phyloP scores from a whole-genome alignment of 2,329 filamentous ascomycete genomes.

The Ceratocystis colombiana region DNA sequence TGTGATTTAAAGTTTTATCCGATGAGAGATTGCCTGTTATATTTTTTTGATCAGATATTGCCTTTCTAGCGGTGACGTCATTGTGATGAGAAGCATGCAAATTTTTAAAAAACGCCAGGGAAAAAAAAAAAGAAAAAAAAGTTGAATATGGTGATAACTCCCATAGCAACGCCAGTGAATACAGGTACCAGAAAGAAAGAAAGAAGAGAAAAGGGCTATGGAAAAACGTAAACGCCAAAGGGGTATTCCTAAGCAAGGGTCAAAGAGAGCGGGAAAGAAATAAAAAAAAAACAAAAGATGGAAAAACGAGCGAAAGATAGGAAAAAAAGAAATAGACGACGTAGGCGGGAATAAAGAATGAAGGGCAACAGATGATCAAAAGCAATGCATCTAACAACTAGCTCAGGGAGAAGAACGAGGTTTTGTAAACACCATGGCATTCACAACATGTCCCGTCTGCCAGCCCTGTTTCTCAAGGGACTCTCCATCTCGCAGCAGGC shows the following conservation, averaged over 20 bases:
- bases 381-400: not conserved
- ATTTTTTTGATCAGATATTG: not conserved
- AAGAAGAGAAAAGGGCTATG: not conserved
- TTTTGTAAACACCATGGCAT: constrained; percentile 55
- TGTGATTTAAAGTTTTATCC: too few relatives aligned
- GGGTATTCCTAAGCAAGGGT: not conserved
- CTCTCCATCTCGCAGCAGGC: constrained; percentile 59
- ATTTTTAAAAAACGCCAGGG: too few relatives aligned
- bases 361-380: not conserved
- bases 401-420: not conserved
- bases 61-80: not conserved
- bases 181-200: not conserved
- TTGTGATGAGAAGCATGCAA: not conserved
- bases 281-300: not conserved
- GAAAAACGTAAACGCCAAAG: not conserved
- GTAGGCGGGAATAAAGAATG: not conserved
- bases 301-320: not conserved
- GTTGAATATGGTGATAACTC: not conserved
- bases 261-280: not conserved
- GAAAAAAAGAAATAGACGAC: not conserved
- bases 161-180: not conserved
- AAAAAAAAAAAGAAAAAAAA: not conserved
- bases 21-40: too few relatives aligned
- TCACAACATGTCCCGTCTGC: constrained; percentile 64
- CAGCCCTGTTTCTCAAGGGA: constrained; percentile 62